Evolutionary conservation across 2,329 filamentous ascomycete genomes (phyloP).

Genomic region (Aureobasidium lini): DNA sequence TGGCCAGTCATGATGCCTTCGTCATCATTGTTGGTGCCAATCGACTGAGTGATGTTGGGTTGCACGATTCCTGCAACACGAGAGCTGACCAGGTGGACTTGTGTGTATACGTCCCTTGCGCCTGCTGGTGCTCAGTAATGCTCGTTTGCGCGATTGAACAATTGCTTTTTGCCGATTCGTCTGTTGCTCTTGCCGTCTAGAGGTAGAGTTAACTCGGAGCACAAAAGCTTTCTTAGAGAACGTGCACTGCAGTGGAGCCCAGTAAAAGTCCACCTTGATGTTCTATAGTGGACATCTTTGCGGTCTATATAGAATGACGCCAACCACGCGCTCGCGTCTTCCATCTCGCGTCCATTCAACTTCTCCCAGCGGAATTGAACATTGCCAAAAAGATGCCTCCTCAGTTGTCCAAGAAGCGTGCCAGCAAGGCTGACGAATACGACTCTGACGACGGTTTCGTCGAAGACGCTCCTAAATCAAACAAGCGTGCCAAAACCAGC

Average conservation of each 20-base stretch:
- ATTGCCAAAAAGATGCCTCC: slow-evolving; percentile 4
- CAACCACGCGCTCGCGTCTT: background rate
- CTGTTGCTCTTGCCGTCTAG: too few species aligned
- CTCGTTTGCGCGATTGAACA: too few species aligned
- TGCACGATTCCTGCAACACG: too few species aligned
- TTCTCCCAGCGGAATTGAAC: background rate
- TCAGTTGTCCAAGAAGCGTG: slow-evolving; percentile 12
- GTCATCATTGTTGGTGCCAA: slow-evolving; percentile 11
- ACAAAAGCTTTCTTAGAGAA: too few species aligned
- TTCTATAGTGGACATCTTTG: too few species aligned
- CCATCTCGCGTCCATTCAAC: background rate
- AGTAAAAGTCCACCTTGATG: too few species aligned
- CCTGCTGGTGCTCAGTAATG: too few species aligned
- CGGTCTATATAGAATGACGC: background rate
- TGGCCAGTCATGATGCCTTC: slow-evolving; percentile 5
- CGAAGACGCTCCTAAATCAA: slow-evolving; percentile 25
- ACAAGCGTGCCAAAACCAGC: slow-evolving; percentile 21
- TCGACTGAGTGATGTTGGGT: background rate
- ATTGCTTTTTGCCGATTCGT: background rate
- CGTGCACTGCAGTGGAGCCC: too few species aligned
- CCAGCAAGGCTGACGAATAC: slow-evolving; percentile 21
- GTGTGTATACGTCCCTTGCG: too few species aligned
- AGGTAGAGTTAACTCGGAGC: too few species aligned
- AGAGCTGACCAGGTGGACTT: background rate
- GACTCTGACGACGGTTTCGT: slow-evolving; percentile 27